Percentiles rank a stretch among this genome's conserved stretches.
Evolutionary conservation across 192 early-diverging fungal genomes (phyloP).

Genomic region (Umbelopsis sp.): DNA sequence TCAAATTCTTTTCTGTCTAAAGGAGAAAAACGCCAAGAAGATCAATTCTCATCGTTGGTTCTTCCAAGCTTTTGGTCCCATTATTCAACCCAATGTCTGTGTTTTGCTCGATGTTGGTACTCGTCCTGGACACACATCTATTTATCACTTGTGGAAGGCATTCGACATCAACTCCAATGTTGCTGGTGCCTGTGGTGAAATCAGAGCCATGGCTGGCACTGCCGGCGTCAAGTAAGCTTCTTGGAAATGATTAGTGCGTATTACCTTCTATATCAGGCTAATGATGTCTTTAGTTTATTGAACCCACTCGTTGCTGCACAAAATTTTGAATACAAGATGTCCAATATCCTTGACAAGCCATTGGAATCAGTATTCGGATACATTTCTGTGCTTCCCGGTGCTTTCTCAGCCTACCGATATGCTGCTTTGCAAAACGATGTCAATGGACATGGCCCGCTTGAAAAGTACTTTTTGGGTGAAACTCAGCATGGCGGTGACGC

Average conservation of each 20-base stretch:
- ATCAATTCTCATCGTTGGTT: slow-evolving; percentile 84
- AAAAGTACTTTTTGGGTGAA: slow-evolving; percentile 80
- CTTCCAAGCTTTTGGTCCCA: slow-evolving; percentile 64
- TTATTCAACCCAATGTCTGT: slow-evolving; percentile 60
- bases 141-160: slow-evolving; percentile 82
- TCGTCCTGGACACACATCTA: slow-evolving; percentile 66
- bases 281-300: slow-evolving; percentile 35
- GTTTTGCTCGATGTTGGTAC: slow-evolving; percentile 82
- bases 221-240: slow-evolving; percentile 50
- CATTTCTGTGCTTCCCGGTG: slow-evolving; percentile 83
- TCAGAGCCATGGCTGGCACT: slow-evolving; percentile 59
- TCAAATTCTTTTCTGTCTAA: slow-evolving; percentile 86
- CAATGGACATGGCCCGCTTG: slow-evolving; percentile 61
- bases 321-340: slow-evolving; percentile 84
- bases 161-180: slow-evolving; percentile 75
- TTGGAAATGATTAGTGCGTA: slow-evolving; percentile 15
- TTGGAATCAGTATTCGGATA: slow-evolving; percentile 83
- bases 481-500: slow-evolving; percentile 61
- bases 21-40: slow-evolving; percentile 94
- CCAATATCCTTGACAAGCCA: slow-evolving; percentile 80
- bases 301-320: slow-evolving; percentile 82
- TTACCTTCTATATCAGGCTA: not conserved
- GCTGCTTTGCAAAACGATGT: slow-evolving; percentile 64
- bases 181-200: slow-evolving; percentile 86
- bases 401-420: slow-evolving; percentile 82